Evolutionary conservation across 1,284 basidiomycete genomes (phyloP).

Genomic region (Inonotus obliquus): DNA sequence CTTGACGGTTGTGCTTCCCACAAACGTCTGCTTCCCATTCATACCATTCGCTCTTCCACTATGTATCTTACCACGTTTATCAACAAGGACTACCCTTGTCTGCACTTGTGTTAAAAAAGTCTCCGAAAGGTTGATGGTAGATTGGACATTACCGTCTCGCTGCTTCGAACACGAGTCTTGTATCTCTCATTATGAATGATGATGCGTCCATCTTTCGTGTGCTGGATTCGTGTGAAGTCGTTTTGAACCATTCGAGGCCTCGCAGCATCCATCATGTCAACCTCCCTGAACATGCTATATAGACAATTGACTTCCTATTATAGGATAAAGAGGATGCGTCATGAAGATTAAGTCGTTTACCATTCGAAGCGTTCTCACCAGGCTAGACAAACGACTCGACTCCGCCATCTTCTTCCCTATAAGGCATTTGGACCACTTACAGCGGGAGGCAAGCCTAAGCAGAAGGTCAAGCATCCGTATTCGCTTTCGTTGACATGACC

Average conservation of each 20-base stretch:
- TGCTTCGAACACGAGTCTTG: constrained; percentile 31
- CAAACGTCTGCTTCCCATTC: constrained; percentile 28
- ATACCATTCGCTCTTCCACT: constrained; percentile 25
- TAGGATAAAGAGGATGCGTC: not conserved
- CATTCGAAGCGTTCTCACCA: not conserved
- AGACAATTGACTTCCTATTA: not conserved
- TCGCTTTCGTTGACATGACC: not conserved
- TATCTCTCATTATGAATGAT: constrained; percentile 31
- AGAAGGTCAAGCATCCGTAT: not conserved
- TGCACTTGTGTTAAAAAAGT: constrained; percentile 12
- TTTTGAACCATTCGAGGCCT: constrained; percentile 22
- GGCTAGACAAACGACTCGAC: not conserved
- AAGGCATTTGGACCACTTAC: not conserved
- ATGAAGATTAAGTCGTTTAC: not conserved
- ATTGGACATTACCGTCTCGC: constrained; percentile 27
- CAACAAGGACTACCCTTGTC: constrained; percentile 29
- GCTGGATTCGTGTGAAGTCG: constrained; percentile 14
- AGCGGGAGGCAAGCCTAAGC: not conserved
- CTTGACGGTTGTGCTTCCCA: constrained; percentile 6
- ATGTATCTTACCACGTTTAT: constrained; percentile 25
- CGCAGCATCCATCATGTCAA: constrained; percentile 25
- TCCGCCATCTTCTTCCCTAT: not conserved
- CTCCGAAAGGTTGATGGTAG: not conserved
- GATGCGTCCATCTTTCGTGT: constrained; percentile 20
- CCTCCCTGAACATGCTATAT: constrained; percentile 24